phyloP scores from a whole-genome alignment of 1,284 basidiomycete genomes.

The Somion occarium region DNA sequence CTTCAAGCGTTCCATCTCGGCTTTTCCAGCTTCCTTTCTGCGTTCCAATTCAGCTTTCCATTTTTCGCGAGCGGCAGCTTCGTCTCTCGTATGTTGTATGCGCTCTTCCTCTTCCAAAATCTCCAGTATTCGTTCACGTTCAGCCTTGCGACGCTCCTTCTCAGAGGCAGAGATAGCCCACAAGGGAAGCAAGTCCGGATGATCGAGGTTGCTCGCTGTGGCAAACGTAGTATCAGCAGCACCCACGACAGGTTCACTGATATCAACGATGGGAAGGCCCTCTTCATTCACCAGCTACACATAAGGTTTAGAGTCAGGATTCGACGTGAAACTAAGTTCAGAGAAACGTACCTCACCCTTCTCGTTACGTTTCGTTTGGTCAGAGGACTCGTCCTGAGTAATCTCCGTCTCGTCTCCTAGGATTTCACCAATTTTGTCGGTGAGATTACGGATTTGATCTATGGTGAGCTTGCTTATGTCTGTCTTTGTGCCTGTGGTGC shows the following conservation, averaged over 20 bases:
- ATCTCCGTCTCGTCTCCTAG: slow-evolving; percentile 39
- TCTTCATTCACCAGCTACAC: slow-evolving; percentile 66
- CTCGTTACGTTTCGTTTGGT: slow-evolving; percentile 40
- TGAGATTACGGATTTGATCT: slow-evolving; percentile 48
- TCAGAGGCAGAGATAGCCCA: slow-evolving; percentile 42
- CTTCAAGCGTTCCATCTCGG: slow-evolving; percentile 48
- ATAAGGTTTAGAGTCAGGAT: slow-evolving; percentile 11
- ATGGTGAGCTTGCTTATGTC: slow-evolving; percentile 35
- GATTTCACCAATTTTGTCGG: slow-evolving; percentile 56
- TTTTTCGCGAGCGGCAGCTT: slow-evolving; percentile 36
- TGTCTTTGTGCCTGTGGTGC: slow-evolving; percentile 18
- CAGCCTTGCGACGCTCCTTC: slow-evolving; percentile 43
- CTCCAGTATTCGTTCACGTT: slow-evolving; percentile 63
- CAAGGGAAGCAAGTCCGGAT: slow-evolving; percentile 43
- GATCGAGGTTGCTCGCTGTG: slow-evolving; percentile 25
- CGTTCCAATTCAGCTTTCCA: slow-evolving; percentile 42
- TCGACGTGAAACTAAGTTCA: slow-evolving; percentile 8
- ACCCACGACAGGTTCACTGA: slow-evolving; percentile 52
- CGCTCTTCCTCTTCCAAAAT: slow-evolving; percentile 67
- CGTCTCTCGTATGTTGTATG: slow-evolving; percentile 35
- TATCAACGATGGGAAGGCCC: slow-evolving; percentile 72
- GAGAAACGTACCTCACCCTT: slow-evolving; percentile 54
- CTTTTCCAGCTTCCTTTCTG: slow-evolving; percentile 44
- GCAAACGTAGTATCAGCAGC: slow-evolving; percentile 11
- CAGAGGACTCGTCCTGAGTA: slow-evolving; percentile 3